Evolutionary conservation across 2,329 filamentous ascomycete genomes (phyloP).

Genomic region (Aspergillus transmontanensis): DNA sequence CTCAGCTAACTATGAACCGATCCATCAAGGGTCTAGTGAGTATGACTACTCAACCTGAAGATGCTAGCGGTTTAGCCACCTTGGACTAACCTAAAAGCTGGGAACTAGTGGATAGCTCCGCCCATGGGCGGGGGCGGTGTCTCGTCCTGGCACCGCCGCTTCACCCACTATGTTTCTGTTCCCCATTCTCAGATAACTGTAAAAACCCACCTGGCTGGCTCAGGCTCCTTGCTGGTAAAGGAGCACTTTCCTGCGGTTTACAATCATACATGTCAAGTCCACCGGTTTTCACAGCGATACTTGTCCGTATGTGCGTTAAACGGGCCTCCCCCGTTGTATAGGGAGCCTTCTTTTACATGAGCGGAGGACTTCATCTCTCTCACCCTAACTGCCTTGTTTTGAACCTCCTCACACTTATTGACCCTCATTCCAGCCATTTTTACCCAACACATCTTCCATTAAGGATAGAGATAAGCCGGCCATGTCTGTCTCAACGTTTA

Average conservation of each 20-base stretch:
- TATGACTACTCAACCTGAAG: background rate
- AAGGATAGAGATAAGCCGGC: background rate
- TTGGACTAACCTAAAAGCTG: background rate
- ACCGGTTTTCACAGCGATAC: background rate
- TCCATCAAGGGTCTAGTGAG: background rate
- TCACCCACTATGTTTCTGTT: conserved; percentile 1
- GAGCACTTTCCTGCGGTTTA: conserved; percentile 6
- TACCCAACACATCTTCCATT: background rate
- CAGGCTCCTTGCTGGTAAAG: conserved; percentile 28
- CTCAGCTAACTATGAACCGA: background rate
- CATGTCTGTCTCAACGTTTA: conserved; percentile 11
- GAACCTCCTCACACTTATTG: background rate
- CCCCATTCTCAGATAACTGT: conserved; percentile 10
- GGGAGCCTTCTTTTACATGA: conserved; percentile 1
- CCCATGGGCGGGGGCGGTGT: conserved; percentile 13
- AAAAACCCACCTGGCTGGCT: conserved; percentile 20
- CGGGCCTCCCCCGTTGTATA: background rate
- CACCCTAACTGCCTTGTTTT: background rate
- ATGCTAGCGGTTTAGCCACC: background rate
- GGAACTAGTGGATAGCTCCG: conserved; percentile 2
- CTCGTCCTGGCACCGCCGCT: conserved; percentile 10
- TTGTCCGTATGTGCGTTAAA: background rate
- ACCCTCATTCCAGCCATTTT: background rate
- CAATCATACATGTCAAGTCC: background rate
- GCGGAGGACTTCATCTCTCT: background rate